Percentiles rank a stretch among this genome's conserved stretches.
phyloP scores from a whole-genome alignment of 2,329 filamentous ascomycete genomes.

The Colletotrichum caudatum region DNA sequence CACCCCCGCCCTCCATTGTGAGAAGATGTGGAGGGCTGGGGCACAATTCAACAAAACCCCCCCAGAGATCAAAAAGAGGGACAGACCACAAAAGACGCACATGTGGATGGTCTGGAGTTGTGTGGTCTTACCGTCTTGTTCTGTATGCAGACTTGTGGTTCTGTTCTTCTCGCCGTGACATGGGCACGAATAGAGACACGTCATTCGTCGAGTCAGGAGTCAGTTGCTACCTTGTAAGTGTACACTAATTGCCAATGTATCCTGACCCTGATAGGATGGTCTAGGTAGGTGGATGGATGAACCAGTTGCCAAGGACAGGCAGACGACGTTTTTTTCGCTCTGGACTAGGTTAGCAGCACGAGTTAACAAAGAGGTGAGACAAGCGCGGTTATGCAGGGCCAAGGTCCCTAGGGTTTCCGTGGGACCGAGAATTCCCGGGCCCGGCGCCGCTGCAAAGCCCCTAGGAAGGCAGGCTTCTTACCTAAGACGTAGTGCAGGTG shows the following conservation, averaged over 20 bases:
- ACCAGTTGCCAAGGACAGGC: not conserved
- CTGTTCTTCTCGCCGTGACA: slow-evolving; percentile 5
- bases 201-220: slow-evolving; percentile 32
- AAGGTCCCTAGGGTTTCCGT: slow-evolving; percentile 3
- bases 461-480: slow-evolving; percentile 1
- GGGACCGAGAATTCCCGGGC: slow-evolving; percentile 30
- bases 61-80: slow-evolving; percentile 11
- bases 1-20: not conserved
- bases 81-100: slow-evolving; percentile 15
- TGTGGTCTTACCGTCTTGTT: slow-evolving; percentile 4
- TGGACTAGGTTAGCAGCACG: not conserved
- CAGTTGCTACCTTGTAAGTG: not conserved
- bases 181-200: slow-evolving; percentile 16
- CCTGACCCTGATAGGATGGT: not conserved
- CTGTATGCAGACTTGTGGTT: not conserved
- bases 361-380: slow-evolving; percentile 21
- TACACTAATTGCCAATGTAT: not conserved
- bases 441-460: slow-evolving; percentile 16
- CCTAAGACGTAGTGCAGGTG: not conserved
- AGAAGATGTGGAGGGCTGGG: slow-evolving; percentile 4
- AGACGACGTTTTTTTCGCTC: not conserved
- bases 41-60: slow-evolving; percentile 2
- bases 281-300: too few species aligned
- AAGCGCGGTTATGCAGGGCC: slow-evolving; percentile 22
- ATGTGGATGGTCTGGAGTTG: slow-evolving; percentile 40